Evolutionary conservation across 139 green algal genomes (phyloP).

Genomic region (Helicosporidium sp.): DNA sequence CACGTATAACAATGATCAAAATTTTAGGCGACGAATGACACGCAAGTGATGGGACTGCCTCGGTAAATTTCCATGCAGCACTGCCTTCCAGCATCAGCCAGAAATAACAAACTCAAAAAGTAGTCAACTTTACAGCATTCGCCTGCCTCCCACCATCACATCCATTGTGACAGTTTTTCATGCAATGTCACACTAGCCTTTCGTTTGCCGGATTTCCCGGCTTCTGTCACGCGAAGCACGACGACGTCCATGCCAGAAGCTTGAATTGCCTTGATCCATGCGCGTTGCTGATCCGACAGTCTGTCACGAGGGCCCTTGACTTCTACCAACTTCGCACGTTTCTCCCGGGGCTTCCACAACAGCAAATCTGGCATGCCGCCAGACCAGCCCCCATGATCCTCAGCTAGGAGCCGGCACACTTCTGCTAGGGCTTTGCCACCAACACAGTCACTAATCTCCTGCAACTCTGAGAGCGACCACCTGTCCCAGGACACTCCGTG

Average conservation of each 20-base stretch:
- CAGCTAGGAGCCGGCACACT: constrained; percentile 47
- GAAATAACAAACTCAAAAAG: not conserved
- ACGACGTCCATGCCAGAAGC: constrained; percentile 27
- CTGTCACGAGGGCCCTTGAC: constrained; percentile 56
- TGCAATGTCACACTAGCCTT: no score
- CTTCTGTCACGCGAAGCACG: constrained; percentile 30
- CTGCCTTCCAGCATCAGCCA: no score
- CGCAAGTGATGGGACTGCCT: no score
- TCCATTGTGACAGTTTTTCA: no score
- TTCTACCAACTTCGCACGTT: constrained; percentile 30
- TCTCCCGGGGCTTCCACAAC: constrained; percentile 38
- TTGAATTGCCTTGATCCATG: constrained; percentile 45
- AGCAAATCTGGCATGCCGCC: constrained; percentile 74
- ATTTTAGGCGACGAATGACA: no score
- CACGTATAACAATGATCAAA: no score
- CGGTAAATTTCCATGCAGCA: no score
- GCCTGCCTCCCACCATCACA: no score
- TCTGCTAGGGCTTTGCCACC: constrained; percentile 39
- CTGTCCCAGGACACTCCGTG: constrained; percentile 54
- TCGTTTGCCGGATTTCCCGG: not conserved
- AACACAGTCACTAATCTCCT: constrained; percentile 48
- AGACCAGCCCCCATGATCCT: constrained; percentile 43
- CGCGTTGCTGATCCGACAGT: constrained; percentile 56
- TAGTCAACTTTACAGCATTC: no score
- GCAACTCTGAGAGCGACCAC: constrained; percentile 34